Base-by-base conservation (phyloP, 345 rosid species). In the Euclidium syriacum region DNA sequence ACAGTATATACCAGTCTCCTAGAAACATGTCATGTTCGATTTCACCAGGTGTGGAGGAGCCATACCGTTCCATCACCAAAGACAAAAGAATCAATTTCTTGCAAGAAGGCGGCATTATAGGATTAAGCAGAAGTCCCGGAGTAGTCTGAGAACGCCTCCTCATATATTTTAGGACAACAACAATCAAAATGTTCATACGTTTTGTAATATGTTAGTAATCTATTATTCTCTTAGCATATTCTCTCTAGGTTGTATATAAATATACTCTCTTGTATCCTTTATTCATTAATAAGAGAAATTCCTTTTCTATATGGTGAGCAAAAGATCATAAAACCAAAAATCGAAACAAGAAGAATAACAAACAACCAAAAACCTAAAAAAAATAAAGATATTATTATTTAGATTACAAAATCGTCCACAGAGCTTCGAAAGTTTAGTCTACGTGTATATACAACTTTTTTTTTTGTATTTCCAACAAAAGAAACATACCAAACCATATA, bases 11-110 rank as follows among this genome's bases (percentile, higher is more conserved):
- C 38, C 80, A 72, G 72, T 48, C 69, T 30, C 82, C 71, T 1
- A 73, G 87, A 73, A 81, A 78, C 44, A 16, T 80, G 38, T 85
- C 87, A 0, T 85, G 85, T 63, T 83, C 90, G 0, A 81, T 85
- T 20, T 82, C 87, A 56, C 85, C 90, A 5, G 85, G 35, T 79
- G 82, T 18, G 68, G 70, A 42, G 90, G 83, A 43, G 79, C 85
- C 46, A 74, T 80, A 67, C 88, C 95, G 0, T 84, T 79, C 69
- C 78, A 79, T 69, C 82, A 74, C 54, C 78, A 69, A 18, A 76
- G 73, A 48, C 88, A n/a, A 83, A 43, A 56, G 61, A 43, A 40
- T 67, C 17, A 72, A 72, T 56, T 84, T 79, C 72, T 68, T 82
- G 64, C 83, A 80, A 22, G 90, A 86, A 62, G 72, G 73, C 49